phyloP scores from a whole-genome alignment of 73 alveolate species.

The Tetrahymena elliotti region DNA sequence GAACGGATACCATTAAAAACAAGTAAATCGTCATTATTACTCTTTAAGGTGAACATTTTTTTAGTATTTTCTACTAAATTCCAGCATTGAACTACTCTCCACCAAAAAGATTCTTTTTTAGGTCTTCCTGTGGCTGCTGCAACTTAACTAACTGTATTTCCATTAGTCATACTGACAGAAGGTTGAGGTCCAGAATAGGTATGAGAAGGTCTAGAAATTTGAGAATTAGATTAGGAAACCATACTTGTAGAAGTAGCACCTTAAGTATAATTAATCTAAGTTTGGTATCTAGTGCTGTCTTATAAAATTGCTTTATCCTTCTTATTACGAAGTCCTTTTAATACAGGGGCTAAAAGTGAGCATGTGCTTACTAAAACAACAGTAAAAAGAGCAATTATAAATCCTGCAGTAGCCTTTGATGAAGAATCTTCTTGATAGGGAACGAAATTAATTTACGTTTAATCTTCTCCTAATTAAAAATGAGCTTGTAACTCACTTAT shows the following conservation, averaged over 20 bases:
- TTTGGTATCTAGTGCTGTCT: background rate
- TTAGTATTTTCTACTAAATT: background rate
- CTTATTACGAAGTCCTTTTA: background rate
- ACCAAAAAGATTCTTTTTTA: background rate
- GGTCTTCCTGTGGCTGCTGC: constrained; percentile 1
- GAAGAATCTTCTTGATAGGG: background rate
- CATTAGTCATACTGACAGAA: background rate
- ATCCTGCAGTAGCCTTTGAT: background rate
- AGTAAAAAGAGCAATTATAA: background rate
- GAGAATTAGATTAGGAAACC: background rate
- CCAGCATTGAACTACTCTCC: background rate
- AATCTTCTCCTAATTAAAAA: background rate
- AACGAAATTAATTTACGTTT: background rate
- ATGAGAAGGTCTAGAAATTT: background rate
- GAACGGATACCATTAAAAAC: constrained; percentile 29
- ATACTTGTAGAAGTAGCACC: background rate
- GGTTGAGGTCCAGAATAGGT: background rate
- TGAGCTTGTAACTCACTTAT: background rate
- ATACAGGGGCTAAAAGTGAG: background rate
- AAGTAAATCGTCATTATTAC: constrained; percentile 5
- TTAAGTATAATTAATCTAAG: background rate
- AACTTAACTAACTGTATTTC: background rate
- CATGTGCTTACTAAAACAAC: background rate
- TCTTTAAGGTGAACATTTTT: background rate
- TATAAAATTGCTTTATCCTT: background rate